phyloP scores from a whole-genome alignment of 1,284 basidiomycete genomes.

The Ustilago tritici region DNA sequence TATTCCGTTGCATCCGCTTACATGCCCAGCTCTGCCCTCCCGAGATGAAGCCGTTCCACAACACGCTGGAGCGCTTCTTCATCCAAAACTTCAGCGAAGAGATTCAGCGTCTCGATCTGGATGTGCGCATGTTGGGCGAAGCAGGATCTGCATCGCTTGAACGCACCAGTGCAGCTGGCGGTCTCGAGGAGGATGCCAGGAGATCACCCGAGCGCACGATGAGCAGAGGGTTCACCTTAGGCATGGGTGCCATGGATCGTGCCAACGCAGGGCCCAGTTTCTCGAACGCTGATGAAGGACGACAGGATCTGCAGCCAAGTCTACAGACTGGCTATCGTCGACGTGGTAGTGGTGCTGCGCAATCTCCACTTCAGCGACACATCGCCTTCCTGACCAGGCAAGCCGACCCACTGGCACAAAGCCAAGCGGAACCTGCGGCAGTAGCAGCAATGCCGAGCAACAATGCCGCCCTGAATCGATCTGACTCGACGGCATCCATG shows the following conservation, averaged over 20 bases:
- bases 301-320: constrained; percentile 42
- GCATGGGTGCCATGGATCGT: constrained; percentile 47
- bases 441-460: constrained; percentile 1
- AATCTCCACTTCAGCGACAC: constrained; percentile 53
- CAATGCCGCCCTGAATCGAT: constrained; percentile 6
- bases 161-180: constrained; percentile 9
- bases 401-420: constrained; percentile 12
- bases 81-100: constrained; percentile 89
- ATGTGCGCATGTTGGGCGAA: constrained; percentile 39
- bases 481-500: constrained; percentile 20
- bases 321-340: constrained; percentile 18
- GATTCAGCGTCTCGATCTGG: constrained; percentile 72
- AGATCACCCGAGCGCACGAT: constrained; percentile 39
- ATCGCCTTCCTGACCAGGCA: constrained; percentile 47
- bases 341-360: constrained; percentile 13
- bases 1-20: constrained; percentile 84
- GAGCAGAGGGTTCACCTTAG: constrained; percentile 33
- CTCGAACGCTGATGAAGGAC: constrained; percentile 19
- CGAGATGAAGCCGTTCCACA: constrained; percentile 91
- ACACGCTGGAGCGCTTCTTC: constrained; percentile 86
- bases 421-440: constrained; percentile 1
- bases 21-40: constrained; percentile 84
- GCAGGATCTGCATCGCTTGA: constrained; percentile 19
- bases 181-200: constrained; percentile 26
- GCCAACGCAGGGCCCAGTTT: constrained; percentile 21